These are phyloP conservation scores for Platanus orientalis DNA, from an alignment of 164 flowering plant species.

Conservation along the genomic window DNA sequence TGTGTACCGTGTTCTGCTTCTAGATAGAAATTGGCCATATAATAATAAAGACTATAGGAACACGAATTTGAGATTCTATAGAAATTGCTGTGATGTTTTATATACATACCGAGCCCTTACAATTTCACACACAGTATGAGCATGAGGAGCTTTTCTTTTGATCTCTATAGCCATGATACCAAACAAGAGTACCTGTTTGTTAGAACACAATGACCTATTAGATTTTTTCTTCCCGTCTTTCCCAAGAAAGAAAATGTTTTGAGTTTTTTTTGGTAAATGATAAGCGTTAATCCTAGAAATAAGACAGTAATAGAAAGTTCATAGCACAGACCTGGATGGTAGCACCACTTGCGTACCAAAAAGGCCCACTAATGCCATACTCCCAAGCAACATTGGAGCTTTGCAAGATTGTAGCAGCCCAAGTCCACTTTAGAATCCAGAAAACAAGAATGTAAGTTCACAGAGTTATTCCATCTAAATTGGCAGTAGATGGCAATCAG, in stretches of 20 bases:
- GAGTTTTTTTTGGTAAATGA: no score
- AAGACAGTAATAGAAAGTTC: not conserved
- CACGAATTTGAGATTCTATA: no score
- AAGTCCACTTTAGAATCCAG: constrained; percentile 66
- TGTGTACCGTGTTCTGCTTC: no score
- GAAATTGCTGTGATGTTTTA: not conserved
- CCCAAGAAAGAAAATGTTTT: not conserved
- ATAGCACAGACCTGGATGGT: constrained; percentile 64
- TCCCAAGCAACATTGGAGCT: constrained; percentile 98
- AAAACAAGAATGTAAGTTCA: not conserved
- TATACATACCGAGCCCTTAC: constrained; percentile 72
- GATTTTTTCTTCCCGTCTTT: not conserved
- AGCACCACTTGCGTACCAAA: constrained; percentile 98
- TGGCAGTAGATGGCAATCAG: not conserved
- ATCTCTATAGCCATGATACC: constrained; percentile 96
- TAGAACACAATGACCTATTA: not conserved
- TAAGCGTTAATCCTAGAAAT: no score
- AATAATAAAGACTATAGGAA: no score
- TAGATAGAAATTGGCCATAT: no score
- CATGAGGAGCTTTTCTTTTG: constrained; percentile 94
- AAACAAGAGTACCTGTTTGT: constrained; percentile 74
- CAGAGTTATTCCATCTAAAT: not conserved
- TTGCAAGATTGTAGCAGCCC: constrained; percentile 98
- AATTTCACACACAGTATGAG: constrained; percentile 95
- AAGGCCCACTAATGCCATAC: constrained; percentile 95